Conservation (phyloP, 2,329 filamentous ascomycete genomes). For the Dothideomycetidae sp. region DNA sequence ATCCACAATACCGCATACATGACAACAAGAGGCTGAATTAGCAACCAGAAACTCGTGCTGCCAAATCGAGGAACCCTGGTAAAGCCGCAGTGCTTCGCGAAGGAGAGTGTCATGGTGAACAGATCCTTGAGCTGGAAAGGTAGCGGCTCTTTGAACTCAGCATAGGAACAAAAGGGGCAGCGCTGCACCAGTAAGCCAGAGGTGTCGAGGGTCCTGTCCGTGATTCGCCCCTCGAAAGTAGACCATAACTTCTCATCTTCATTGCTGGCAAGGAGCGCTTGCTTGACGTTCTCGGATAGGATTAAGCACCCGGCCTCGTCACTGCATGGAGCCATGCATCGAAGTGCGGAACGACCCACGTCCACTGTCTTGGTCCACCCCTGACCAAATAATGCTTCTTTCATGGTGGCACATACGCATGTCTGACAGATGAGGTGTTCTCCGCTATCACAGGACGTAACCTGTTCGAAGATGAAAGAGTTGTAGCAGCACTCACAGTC, state of each 20-base stretch:
- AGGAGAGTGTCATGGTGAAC: conserved; percentile 31
- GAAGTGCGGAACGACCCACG: conserved; percentile 55
- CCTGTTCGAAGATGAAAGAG: conserved; percentile 55
- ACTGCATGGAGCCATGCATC: conserved; percentile 64
- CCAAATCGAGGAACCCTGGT: background rate
- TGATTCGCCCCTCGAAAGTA: conserved; percentile 65
- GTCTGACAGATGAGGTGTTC: conserved; percentile 66
- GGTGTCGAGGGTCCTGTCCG: conserved; percentile 59
- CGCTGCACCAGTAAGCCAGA: conserved; percentile 62
- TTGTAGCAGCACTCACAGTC: conserved; percentile 72
- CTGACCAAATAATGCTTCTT: conserved; percentile 84
- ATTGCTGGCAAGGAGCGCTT: conserved; percentile 51
- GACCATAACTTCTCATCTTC: conserved; percentile 57
- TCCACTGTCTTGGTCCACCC: conserved; percentile 76
- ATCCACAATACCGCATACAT: conserved; percentile 41
- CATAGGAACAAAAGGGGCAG: conserved; percentile 85
- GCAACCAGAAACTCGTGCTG: conserved; percentile 16
- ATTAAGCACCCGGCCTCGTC: conserved; percentile 59
- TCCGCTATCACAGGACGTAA: conserved; percentile 53
- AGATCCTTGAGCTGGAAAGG: conserved; percentile 21
- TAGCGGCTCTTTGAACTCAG: conserved; percentile 55
- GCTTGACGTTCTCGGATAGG: conserved; percentile 51
- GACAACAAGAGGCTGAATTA: conserved; percentile 40
- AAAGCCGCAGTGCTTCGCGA: conserved; percentile 10
- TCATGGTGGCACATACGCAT: conserved; percentile 68